Percentiles rank a stretch among this genome's conserved stretches.
These are phyloP conservation scores for Sambucus nigra DNA, from an alignment of 129 eudicot species.

Conservation along the genomic window DNA sequence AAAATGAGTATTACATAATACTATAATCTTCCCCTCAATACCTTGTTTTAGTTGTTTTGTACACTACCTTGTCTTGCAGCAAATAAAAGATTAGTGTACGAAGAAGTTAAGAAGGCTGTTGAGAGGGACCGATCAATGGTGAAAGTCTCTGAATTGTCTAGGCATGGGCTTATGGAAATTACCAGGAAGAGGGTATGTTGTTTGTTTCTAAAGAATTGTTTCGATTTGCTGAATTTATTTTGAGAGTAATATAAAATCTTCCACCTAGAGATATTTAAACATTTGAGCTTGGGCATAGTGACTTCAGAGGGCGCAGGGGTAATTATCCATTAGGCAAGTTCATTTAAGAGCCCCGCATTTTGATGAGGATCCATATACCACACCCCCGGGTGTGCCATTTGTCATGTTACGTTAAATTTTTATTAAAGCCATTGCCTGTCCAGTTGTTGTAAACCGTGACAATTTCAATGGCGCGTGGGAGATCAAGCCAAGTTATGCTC, in stretches of 20 bases:
- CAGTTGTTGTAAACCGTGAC: too few relatives aligned
- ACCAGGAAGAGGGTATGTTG: conserved; percentile 80
- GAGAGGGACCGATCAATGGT: conserved; percentile 86
- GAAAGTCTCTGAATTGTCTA: conserved; percentile 79
- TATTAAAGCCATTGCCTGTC: too few relatives aligned
- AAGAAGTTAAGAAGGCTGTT: conserved; percentile 78
- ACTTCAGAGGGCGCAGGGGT: neutral
- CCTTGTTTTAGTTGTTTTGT: conserved; percentile 4
- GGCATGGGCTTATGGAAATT: conserved; percentile 93
- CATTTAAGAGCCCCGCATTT: too few relatives aligned
- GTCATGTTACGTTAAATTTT: too few relatives aligned
- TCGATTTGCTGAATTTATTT: neutral
- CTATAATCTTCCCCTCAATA: neutral
- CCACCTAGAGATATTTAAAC: neutral
- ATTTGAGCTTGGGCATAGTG: neutral
- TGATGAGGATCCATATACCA: too few relatives aligned
- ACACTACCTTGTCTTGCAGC: conserved; percentile 35
- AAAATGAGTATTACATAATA: neutral
- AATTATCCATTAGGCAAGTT: neutral
- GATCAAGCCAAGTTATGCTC: too few relatives aligned
- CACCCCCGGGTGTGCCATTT: too few relatives aligned
- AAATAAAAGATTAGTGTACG: conserved; percentile 73
- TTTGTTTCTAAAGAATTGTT: conserved; percentile 2
- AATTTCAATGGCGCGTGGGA: too few relatives aligned
- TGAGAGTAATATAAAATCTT: neutral